These are phyloP conservation scores for Penicillium paradoxum DNA, from an alignment of 495 filamentous ascomycete species.

Conservation along the genomic window DNA sequence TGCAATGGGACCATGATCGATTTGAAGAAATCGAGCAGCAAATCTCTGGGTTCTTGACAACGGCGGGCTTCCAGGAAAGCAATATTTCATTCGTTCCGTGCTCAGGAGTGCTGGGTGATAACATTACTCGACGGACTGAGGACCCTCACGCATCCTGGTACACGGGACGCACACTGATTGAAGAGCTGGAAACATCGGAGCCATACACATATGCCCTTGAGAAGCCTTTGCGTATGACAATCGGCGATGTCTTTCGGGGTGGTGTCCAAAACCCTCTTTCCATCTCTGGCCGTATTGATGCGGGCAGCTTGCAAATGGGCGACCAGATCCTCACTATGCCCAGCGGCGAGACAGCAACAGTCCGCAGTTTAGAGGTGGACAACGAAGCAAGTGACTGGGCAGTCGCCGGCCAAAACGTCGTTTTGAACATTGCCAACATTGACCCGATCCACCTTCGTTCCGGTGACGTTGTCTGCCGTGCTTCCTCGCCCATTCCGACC, in stretches of 20 bases:
- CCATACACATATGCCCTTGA: slow-evolving; percentile 63
- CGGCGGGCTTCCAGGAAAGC: slow-evolving; percentile 72
- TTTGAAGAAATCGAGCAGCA: slow-evolving; percentile 85
- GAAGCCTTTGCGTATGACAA: slow-evolving; percentile 78
- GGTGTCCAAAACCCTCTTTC: slow-evolving; percentile 67
- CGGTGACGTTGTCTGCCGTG: slow-evolving; percentile 80
- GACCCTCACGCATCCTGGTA: slow-evolving; percentile 70
- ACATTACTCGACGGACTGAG: slow-evolving; percentile 60
- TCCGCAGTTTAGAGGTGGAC: slow-evolving; percentile 75
- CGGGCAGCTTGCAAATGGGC: slow-evolving; percentile 77
- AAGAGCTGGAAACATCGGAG: slow-evolving; percentile 76
- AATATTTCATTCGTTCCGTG: slow-evolving; percentile 84
- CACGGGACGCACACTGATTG: slow-evolving; percentile 67
- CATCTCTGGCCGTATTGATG: slow-evolving; percentile 79
- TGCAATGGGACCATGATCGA: slow-evolving; percentile 71
- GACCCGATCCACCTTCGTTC: slow-evolving; percentile 74
- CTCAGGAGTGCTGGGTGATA: slow-evolving; percentile 82
- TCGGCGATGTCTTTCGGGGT: slow-evolving; percentile 78
- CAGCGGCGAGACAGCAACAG: slow-evolving; percentile 66
- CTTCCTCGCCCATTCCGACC: slow-evolving; percentile 60
- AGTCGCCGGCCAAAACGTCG: slow-evolving; percentile 88
- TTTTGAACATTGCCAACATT: slow-evolving; percentile 79
- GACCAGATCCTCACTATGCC: slow-evolving; percentile 78
- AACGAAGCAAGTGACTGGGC: slow-evolving; percentile 76
- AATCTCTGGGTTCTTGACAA: slow-evolving; percentile 72